Base-by-base conservation (phyloP, 2,329 filamentous ascomycete genomes). In the Fusarium scirpi region DNA sequence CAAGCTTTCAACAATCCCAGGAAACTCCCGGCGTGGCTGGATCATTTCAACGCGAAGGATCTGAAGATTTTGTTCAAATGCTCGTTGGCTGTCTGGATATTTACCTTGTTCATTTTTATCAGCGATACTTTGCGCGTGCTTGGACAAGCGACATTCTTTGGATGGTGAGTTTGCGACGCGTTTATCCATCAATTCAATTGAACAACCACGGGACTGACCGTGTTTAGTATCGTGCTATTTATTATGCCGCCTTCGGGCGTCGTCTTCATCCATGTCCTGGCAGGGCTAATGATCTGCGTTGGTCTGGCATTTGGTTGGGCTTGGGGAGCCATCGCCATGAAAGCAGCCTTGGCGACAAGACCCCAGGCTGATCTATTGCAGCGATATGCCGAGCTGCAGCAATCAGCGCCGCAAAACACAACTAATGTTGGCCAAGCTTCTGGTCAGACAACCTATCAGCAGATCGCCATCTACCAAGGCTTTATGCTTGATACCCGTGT, bases 31-130 rank as follows among this genome's bases (percentile, higher is more conserved):
- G 25, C 60, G 32, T 72, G 70, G 70, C 52, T 72, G 12, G 70
- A 72, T 18, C 70, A 72, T 32, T 72, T 72, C 32, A 72, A 72
- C 32, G 63, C 69, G 8, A 70, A 65, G 12, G 70, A 72, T 43
- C 69, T 72, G 20, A 72, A 72, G 54, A 72, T 61, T 49, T 51
- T 72, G n/a, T 69, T 72, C 58, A 68, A 68, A 44, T 72, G 70
- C 29, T 66, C 58, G 4, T 13, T 72, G 15, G 69, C 70, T n/a
- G 67, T 72, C 6, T 72, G 70, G 70, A 60, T 72, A 8, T 60
- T 72, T n/a, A 72, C 66, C 8, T 29, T 72, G 6, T 66, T 72
- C 8, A 72, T 72, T 18, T 34, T 62, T 45, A 72, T 72, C 53
- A 65, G 53, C 10, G 69, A 69, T 8, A 72, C 66, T 0, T 29